These are phyloP conservation scores for Hibiscus trionum DNA, from an alignment of 345 rosid species.

Conservation along the genomic window DNA sequence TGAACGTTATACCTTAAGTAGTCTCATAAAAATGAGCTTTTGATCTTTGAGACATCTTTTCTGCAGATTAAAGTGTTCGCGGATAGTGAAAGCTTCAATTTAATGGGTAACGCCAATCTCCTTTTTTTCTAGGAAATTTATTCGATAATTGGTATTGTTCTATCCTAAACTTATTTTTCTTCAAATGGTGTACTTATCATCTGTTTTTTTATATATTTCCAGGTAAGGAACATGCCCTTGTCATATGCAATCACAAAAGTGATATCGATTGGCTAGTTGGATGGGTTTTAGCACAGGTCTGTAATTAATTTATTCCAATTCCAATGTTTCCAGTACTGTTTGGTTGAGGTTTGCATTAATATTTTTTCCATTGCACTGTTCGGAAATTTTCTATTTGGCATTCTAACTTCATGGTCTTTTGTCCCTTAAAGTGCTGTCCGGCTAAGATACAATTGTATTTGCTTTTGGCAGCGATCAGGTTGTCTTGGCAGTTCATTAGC, in stretches of 20 bases:
- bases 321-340: not conserved
- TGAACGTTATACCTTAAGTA: not conserved
- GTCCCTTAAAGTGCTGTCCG: not conserved
- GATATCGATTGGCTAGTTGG: constrained; percentile 98
- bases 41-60: constrained; percentile 17
- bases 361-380: not conserved
- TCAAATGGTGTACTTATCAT: constrained; percentile 7
- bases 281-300: constrained; percentile 92
- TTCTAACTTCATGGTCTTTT: not conserved
- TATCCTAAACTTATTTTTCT: not conserved
- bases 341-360: not conserved
- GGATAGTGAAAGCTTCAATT: constrained; percentile 59
- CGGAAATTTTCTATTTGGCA: not conserved
- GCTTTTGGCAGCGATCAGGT: constrained; percentile 66
- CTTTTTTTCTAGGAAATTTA: not conserved
- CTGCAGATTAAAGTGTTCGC: constrained; percentile 65
- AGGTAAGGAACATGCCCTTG: constrained; percentile 93
- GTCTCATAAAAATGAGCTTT: constrained; percentile 10
- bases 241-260: constrained; percentile 74
- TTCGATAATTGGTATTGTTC: not conserved
- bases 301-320: constrained; percentile 6
- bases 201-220: constrained; percentile 15
- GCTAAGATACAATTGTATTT: constrained; percentile 18
- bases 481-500: constrained; percentile 91
- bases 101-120: constrained; percentile 53